Percentiles rank a stretch among this genome's conserved stretches.
Evolutionary conservation across 768 basidiomycete species (phyloP).

Genomic region (Kwoniella heveanensis): DNA sequence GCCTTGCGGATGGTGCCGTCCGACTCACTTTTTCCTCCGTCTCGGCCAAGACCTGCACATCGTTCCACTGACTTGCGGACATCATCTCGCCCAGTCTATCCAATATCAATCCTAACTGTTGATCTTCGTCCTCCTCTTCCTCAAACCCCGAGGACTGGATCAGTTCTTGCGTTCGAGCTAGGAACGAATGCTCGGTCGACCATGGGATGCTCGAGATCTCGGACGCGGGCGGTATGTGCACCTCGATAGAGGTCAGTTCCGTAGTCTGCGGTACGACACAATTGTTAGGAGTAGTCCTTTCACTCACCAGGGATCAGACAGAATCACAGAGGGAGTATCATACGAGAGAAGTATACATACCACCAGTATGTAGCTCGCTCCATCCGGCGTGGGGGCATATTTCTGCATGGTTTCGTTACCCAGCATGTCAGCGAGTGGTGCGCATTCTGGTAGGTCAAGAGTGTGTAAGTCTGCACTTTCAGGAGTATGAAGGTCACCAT

Average conservation of each 20-base stretch:
- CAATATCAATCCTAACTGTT: constrained; percentile 23
- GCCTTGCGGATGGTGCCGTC: no score
- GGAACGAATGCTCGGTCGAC: constrained; percentile 9
- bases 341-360: constrained; percentile 11
- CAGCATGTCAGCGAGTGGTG: no score
- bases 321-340: no score
- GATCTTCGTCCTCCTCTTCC: constrained; percentile 28
- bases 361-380: constrained; percentile 37
- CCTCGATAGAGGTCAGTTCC: constrained; percentile 8
- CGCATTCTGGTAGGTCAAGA: no score
- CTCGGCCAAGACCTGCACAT: constrained; percentile 28
- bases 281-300: no score
- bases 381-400: constrained; percentile 29
- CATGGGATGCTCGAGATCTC: constrained; percentile 13
- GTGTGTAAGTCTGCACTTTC: no score
- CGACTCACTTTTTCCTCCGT: constrained; percentile 39
- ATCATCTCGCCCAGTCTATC: constrained; percentile 23
- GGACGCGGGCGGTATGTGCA: background rate
- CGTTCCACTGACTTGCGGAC: constrained; percentile 25
- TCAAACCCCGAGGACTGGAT: constrained; percentile 14
- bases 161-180: constrained; percentile 6
- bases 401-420: constrained; percentile 22
- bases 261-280: background rate
- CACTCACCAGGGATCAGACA: no score
- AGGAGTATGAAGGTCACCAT: background rate